phyloP scores from a whole-genome alignment of 2,329 filamentous ascomycete genomes.

The Aspergillus intermedius region DNA sequence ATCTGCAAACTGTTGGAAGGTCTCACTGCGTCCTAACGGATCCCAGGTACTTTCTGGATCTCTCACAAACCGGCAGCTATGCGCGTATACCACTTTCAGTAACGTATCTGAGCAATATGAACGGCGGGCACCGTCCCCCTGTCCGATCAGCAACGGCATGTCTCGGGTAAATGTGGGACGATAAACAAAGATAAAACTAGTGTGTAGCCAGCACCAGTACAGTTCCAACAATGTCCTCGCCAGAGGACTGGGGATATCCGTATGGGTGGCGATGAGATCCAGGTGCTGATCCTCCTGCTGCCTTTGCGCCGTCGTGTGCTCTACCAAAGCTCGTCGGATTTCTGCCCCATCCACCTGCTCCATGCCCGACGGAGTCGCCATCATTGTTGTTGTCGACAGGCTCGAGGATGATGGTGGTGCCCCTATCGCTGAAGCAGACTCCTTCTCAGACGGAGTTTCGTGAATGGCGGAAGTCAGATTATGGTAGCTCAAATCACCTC shows the following conservation, averaged over 20 bases:
- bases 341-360: background rate
- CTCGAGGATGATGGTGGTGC: background rate
- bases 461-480: slow-evolving; percentile 5
- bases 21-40: slow-evolving; percentile 14
- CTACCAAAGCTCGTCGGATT: slow-evolving; percentile 1
- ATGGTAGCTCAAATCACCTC: slow-evolving; percentile 3
- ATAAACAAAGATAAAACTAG: slow-evolving; percentile 23
- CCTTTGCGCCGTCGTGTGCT: slow-evolving; percentile 3
- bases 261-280: slow-evolving; percentile 10
- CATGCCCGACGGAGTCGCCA: background rate
- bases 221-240: slow-evolving; percentile 19
- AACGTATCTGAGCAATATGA: slow-evolving; percentile 19
- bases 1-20: slow-evolving; percentile 1
- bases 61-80: slow-evolving; percentile 12
- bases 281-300: slow-evolving; percentile 3
- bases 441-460: background rate
- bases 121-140: background rate
- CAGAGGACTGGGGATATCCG: slow-evolving; percentile 18
- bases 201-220: slow-evolving; percentile 25
- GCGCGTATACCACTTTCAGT: slow-evolving; percentile 11
- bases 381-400: background rate
- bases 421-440: background rate
- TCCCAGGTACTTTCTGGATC: slow-evolving; percentile 9
- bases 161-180: slow-evolving; percentile 22
- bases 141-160: slow-evolving; percentile 8